Percentiles rank a stretch among this genome's conserved stretches.
Conservation (phyloP, 345 rosid species). For the Citrus cavaleriei region DNA sequence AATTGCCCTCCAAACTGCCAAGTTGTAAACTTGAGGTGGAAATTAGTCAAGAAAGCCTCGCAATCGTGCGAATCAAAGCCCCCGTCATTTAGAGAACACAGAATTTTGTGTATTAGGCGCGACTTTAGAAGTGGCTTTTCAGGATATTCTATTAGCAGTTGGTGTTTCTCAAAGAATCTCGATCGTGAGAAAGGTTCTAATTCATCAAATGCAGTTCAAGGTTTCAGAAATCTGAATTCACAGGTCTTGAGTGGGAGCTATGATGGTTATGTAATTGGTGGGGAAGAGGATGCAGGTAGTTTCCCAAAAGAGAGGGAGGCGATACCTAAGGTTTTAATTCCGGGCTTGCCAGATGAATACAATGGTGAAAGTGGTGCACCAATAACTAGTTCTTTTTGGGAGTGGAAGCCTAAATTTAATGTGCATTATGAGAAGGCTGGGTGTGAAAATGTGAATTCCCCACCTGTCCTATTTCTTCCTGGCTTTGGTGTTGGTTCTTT, state of each 20-base stretch:
- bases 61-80: slow-evolving; percentile 24
- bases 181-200: slow-evolving; percentile 13
- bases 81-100: slow-evolving; percentile 15
- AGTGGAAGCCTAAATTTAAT: slow-evolving; percentile 79
- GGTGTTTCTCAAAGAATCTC: slow-evolving; percentile 7
- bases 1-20: slow-evolving; percentile 33
- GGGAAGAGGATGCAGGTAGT: slow-evolving; percentile 41
- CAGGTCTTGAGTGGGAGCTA: slow-evolving; percentile 40
- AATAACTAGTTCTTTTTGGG: slow-evolving; percentile 55
- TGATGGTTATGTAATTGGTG: slow-evolving; percentile 53
- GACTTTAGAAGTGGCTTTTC: slow-evolving; percentile 25
- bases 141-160: slow-evolving; percentile 11
- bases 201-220: slow-evolving; percentile 14
- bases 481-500: slow-evolving; percentile 98
- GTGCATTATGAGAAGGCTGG: slow-evolving; percentile 83
- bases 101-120: slow-evolving; percentile 15
- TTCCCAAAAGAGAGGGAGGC: slow-evolving; percentile 33
- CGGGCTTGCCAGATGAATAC: slow-evolving; percentile 65
- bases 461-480: slow-evolving; percentile 81
- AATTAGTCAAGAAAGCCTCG: slow-evolving; percentile 24
- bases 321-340: slow-evolving; percentile 51
- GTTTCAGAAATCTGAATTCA: slow-evolving; percentile 17
- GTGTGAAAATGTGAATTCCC: slow-evolving; percentile 55
- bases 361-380: slow-evolving; percentile 51
- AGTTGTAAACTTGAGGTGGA: slow-evolving; percentile 27